Percentiles rank a stretch among this genome's conserved stretches.
These are phyloP conservation scores for Babesia ovata DNA, from an alignment of 169 alveolate genomes.

Conservation along the genomic window DNA sequence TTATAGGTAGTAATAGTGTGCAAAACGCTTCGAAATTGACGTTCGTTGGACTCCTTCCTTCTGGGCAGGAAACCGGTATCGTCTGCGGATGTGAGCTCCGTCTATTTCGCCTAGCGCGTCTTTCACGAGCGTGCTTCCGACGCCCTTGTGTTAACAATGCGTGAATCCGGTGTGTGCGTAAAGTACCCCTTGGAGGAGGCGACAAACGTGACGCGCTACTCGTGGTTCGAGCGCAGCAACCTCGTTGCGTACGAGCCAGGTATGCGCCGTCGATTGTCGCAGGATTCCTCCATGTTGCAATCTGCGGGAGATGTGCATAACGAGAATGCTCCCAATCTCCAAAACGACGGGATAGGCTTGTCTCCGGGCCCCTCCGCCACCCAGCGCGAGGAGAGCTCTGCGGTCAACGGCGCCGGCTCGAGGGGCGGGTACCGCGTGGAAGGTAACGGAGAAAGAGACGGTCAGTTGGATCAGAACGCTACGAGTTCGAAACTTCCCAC, in stretches of 20 bases:
- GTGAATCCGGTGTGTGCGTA: slow-evolving; percentile 20
- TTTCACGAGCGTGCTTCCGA: too few species aligned
- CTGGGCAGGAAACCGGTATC: too few species aligned
- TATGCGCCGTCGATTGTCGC: slow-evolving; percentile 46
- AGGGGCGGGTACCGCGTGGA: slow-evolving; percentile 9
- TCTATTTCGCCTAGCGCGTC: too few species aligned
- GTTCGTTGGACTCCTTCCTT: too few species aligned
- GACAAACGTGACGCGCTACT: slow-evolving; percentile 32
- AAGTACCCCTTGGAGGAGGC: slow-evolving; percentile 41
- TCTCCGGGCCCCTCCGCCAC: neutral
- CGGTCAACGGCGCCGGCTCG: neutral
- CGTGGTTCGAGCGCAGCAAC: slow-evolving; percentile 57
- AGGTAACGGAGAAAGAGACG: slow-evolving; percentile 3
- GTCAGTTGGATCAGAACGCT: neutral
- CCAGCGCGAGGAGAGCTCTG: slow-evolving; percentile 5
- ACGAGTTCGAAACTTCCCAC: neutral
- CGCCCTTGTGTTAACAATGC: neutral
- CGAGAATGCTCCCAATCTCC: too few species aligned
- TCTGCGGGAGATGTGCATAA: neutral
- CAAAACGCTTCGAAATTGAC: too few species aligned
- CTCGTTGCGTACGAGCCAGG: slow-evolving; percentile 54
- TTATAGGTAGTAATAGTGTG: too few species aligned
- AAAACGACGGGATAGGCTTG: neutral
- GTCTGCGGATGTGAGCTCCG: too few species aligned
- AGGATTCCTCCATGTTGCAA: neutral